Evolutionary conservation across 2,329 filamentous ascomycete genomes (phyloP), one percentile per base, ranked within the genome.

Genomic region (Chaetomiaceae sp.): DNA sequence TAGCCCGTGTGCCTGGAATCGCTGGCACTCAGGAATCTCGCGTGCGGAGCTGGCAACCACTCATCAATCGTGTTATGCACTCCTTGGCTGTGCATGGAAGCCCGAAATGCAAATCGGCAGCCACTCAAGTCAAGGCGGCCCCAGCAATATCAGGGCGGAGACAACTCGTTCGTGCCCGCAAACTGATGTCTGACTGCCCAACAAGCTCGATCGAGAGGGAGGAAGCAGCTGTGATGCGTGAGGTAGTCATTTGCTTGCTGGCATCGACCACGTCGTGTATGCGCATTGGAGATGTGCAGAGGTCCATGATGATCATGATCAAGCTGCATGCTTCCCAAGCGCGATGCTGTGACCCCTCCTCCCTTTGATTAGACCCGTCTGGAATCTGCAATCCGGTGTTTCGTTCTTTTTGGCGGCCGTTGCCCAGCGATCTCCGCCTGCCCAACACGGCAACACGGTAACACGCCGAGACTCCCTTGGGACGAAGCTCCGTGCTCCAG

Each of bases 1-100:
- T 54, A 50, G 38, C 47, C 33, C 30, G n/a, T 27, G 21, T 30
- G 21, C 16, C 38, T 43, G 12, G 19, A 49, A 51, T 56, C 48
- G 54, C 56, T 59, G 45, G 40, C 59, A 60, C 53, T 57, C 48
- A 42, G 53, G 46, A 54, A 47, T 53, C 50, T 50, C 33, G 44
- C 48, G 42, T 53, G 42, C 48, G 31, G 43, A 39, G 39, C 40
- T 53, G 43, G 37, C 52, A 59, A 25, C 60, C 55, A 58, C 58
- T 59, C 58, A 60, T 62, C 59, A 57, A 57, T 40, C 55, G 55
- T 52, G 50, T 58, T 51, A 62, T 60, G 60, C 59, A 54, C 44
- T 35, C 47, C 50, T 44, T 51, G 54, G 51, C 27, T 44, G 31
- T 38, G 38, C 39, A 43, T 48, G 25, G 44, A n/a, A 44, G 45